phyloP scores from a whole-genome alignment of 306 rosid species.

The Aeschynomene evenia region DNA sequence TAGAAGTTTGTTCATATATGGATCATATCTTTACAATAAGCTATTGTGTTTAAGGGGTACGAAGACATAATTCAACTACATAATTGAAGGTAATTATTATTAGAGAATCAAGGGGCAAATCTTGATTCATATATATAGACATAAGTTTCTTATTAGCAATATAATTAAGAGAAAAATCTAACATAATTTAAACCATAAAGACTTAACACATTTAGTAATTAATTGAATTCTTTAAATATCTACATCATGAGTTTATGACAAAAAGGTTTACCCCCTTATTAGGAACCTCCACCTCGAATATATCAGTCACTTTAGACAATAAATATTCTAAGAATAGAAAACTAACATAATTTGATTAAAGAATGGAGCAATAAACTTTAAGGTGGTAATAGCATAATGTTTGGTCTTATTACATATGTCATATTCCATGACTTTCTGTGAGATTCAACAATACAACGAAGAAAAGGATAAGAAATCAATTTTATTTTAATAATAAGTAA shows the following conservation, averaged over 20 bases:
- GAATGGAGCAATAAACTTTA: background rate
- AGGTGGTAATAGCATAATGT: background rate
- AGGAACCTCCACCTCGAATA: too few relatives aligned
- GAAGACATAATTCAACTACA: background rate
- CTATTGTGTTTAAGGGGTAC: too few relatives aligned
- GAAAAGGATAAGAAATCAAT: constrained; percentile 18
- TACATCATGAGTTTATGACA: too few relatives aligned
- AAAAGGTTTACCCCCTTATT: too few relatives aligned
- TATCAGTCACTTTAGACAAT: too few relatives aligned
- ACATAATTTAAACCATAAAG: too few relatives aligned
- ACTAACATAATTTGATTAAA: too few relatives aligned
- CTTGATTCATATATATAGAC: background rate
- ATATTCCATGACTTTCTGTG: background rate
- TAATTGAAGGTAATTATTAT: background rate
- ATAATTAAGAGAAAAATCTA: background rate
- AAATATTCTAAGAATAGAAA: too few relatives aligned
- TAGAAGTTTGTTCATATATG: too few relatives aligned
- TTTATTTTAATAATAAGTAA: constrained; percentile 21
- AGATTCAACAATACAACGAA: constrained; percentile 28
- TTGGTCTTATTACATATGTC: constrained; percentile 13
- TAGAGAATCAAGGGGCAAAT: background rate
- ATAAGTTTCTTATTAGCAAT: background rate
- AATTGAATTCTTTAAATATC: too few relatives aligned
- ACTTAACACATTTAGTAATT: too few relatives aligned
- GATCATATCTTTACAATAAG: too few relatives aligned